Evolutionary conservation across 2,329 filamentous ascomycete species (phyloP).

Genomic region (Fusarium austroafricanum): DNA sequence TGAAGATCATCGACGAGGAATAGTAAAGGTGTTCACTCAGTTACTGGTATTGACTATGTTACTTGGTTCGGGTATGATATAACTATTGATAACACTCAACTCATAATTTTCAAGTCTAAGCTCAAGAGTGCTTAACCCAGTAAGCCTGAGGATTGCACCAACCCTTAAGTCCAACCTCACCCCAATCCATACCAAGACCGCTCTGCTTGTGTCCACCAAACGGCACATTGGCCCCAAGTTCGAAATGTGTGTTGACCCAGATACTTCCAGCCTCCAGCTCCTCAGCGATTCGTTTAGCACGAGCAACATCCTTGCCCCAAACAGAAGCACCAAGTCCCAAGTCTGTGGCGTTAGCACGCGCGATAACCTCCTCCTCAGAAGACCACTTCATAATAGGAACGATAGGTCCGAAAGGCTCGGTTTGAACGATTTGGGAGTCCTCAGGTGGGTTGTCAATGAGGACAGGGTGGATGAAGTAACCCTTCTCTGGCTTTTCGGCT

Average conservation of each 20-base stretch:
- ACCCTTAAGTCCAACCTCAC: slow-evolving; percentile 40
- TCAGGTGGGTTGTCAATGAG: slow-evolving; percentile 71
- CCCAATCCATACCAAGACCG: slow-evolving; percentile 61
- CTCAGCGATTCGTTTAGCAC: slow-evolving; percentile 63
- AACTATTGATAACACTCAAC: too few relatives aligned
- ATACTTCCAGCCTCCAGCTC: slow-evolving; percentile 68
- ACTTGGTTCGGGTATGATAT: too few relatives aligned
- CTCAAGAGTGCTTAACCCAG: slow-evolving; percentile 4
- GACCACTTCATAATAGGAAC: slow-evolving; percentile 72
- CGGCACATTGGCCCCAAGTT: slow-evolving; percentile 52
- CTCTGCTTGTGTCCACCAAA: slow-evolving; percentile 65
- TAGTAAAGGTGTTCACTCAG: too few relatives aligned
- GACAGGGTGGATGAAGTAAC: slow-evolving; percentile 68
- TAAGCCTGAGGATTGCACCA: slow-evolving; percentile 18
- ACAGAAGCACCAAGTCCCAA: slow-evolving; percentile 68
- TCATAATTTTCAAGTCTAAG: not conserved
- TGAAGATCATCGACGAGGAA: not conserved
- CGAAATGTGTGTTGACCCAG: slow-evolving; percentile 68
- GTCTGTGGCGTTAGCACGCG: slow-evolving; percentile 63
- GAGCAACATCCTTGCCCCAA: slow-evolving; percentile 64
- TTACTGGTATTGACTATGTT: too few relatives aligned
- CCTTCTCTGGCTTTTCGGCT: slow-evolving; percentile 49
- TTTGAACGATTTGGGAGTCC: slow-evolving; percentile 64
- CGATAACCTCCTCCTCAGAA: slow-evolving; percentile 69
- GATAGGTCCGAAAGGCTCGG: slow-evolving; percentile 68